phyloP scores from a whole-genome alignment of 75 land plant species.

The Chamaecyparis obtusa region DNA sequence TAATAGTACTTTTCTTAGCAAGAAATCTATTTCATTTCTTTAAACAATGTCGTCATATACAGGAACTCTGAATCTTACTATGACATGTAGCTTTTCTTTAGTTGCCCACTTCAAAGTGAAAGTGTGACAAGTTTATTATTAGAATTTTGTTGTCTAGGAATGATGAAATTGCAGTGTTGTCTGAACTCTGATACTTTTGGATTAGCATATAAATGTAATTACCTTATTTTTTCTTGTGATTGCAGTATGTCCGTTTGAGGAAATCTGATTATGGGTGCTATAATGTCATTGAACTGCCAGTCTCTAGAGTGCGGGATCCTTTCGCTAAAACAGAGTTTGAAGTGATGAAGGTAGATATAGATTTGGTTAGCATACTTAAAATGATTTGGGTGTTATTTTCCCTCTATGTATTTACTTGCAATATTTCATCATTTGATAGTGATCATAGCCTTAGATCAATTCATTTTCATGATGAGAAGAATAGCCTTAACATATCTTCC shows the following conservation, averaged over 20 bases:
- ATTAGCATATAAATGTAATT: background rate
- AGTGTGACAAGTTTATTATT: background rate
- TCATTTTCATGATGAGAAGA: background rate
- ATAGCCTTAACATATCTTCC: background rate
- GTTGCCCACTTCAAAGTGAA: background rate
- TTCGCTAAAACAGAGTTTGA: background rate
- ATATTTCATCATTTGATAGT: background rate
- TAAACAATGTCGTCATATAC: background rate
- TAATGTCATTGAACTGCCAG: background rate
- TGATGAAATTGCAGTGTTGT: background rate
- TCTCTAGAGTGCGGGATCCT: background rate
- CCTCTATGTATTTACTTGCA: background rate
- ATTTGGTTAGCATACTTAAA: background rate
- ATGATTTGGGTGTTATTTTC: background rate
- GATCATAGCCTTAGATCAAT: background rate
- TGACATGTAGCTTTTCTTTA: background rate
- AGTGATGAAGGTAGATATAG: background rate
- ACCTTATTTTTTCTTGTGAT: background rate
- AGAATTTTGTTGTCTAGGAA: background rate
- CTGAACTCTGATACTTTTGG: background rate
- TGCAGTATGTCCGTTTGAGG: constrained; percentile 3
- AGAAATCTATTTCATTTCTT: background rate
- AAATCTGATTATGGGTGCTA: constrained; percentile 2
- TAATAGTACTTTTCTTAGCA: background rate
- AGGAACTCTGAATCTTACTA: background rate